Conservation (phyloP, 148 eudicot genomes). For the Fagopyrum homotropicum region DNA sequence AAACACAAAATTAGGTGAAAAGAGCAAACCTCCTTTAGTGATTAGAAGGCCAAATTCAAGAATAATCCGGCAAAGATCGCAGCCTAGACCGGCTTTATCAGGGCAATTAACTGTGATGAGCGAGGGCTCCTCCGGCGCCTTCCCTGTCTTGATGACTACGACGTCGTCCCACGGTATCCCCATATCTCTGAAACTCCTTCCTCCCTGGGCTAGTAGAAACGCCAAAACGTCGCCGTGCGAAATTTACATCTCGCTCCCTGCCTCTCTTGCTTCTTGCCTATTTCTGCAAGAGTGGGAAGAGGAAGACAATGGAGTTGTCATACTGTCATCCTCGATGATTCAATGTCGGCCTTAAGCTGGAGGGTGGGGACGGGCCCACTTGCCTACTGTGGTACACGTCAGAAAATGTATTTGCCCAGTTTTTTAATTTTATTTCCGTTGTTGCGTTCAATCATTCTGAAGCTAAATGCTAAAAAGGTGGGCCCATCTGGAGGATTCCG, state of each 20-base stretch:
- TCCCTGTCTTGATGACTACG: conserved; percentile 59
- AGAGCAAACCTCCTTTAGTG: conserved; percentile 51
- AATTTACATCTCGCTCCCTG: background rate
- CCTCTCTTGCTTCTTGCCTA: background rate
- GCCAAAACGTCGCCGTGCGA: conserved; percentile 1
- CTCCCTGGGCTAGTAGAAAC: background rate
- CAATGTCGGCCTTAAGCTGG: conserved; percentile 11
- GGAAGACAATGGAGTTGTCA: background rate
- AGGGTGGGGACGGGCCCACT: background rate
- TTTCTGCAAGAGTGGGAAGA: background rate
- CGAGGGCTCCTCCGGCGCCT: conserved; percentile 47
- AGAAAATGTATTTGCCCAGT: background rate
- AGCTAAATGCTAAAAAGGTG: background rate
- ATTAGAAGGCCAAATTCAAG: conserved; percentile 72
- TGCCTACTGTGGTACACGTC: conserved; percentile 10
- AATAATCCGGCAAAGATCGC: conserved; percentile 63
- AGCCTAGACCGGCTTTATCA: conserved; percentile 67
- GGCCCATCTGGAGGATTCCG: background rate
- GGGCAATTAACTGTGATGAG: conserved; percentile 78
- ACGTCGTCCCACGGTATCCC: conserved; percentile 37
- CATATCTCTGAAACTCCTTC: background rate
- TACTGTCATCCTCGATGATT: background rate
- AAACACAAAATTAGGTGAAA: background rate
- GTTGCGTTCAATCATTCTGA: background rate
- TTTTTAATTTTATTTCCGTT: background rate